Evolutionary conservation across 208 protist species (phyloP).

Genomic region (Leishmania braziliensis): DNA sequence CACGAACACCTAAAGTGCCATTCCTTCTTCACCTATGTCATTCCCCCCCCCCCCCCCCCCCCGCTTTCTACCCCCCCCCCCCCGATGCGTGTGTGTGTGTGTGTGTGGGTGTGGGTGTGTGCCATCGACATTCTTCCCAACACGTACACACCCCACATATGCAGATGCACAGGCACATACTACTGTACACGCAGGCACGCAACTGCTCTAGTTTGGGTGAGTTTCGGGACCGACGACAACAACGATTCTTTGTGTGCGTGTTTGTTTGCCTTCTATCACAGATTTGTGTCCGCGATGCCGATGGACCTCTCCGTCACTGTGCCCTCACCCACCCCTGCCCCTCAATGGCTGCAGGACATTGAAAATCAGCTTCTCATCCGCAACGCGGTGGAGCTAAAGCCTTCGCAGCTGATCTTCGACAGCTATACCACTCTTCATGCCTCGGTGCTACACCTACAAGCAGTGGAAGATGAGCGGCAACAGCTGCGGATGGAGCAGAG

Average conservation of each 20-base stretch:
- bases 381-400: constrained; percentile 58
- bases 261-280: background rate
- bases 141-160: background rate
- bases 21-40: background rate
- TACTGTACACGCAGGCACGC: background rate
- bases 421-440: constrained; percentile 45
- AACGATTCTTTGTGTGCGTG: background rate
- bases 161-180: background rate
- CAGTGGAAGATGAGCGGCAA: constrained; percentile 38
- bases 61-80: background rate
- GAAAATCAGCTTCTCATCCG: constrained; percentile 49
- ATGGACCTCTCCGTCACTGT: background rate
- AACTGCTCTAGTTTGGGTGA: background rate
- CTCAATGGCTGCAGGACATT: constrained; percentile 39
- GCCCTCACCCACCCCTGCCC: background rate
- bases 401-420: constrained; percentile 45
- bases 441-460: constrained; percentile 42
- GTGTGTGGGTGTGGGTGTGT: too few relatives aligned
- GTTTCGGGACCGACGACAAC: background rate
- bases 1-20: background rate
- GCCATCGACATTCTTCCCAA: background rate
- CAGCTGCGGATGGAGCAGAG: constrained; percentile 39
- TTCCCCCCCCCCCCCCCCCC: too few relatives aligned
- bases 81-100: background rate
- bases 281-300: constrained; percentile 14